Evolutionary conservation across 176 grass and related monocot species (phyloP).

Genomic region (Lolium multiflorum): DNA sequence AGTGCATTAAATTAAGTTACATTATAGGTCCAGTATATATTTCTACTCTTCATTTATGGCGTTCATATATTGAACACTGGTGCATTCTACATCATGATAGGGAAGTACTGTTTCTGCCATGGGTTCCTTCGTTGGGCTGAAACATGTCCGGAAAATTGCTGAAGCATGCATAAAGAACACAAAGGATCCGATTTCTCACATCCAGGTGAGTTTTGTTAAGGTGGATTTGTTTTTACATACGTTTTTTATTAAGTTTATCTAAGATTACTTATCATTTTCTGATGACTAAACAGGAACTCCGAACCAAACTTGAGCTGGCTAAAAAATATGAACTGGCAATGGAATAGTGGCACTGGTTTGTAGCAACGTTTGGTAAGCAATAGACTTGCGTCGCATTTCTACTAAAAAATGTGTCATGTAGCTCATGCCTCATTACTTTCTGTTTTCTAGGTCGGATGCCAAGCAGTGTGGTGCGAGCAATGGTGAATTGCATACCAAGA

Average conservation of each 20-base stretch:
- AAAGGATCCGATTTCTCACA: constrained; percentile 83
- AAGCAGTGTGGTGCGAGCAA: too few species aligned
- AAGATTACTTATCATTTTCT: constrained; percentile 27
- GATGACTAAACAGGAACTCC: constrained; percentile 61
- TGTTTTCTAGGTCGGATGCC: constrained; percentile 44
- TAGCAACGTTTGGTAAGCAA: constrained; percentile 83
- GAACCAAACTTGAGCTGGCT: constrained; percentile 79
- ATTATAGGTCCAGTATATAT: background rate
- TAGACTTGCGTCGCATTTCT: constrained; percentile 24
- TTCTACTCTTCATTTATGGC: background rate
- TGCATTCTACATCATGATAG: constrained; percentile 42
- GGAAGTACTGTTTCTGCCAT: constrained; percentile 89
- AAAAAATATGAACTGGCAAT: constrained; percentile 66
- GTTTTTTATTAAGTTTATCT: background rate
- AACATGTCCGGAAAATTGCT: constrained; percentile 75
- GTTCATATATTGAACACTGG: constrained; percentile 8
- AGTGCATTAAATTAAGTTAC: background rate
- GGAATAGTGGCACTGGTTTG: constrained; percentile 82
- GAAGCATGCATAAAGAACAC: constrained; percentile 83
- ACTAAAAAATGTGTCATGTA: background rate
- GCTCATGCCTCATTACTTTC: background rate
- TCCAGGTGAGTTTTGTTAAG: constrained; percentile 58
- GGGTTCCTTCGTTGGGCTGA: constrained; percentile 74
- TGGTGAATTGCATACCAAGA: too few species aligned
- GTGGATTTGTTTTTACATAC: background rate